A percentile compares a stretch with the other conserved stretches of the same genome.
phyloP scores from a whole-genome alignment of 1,284 basidiomycete species.

The Volvariella surrecta region DNA sequence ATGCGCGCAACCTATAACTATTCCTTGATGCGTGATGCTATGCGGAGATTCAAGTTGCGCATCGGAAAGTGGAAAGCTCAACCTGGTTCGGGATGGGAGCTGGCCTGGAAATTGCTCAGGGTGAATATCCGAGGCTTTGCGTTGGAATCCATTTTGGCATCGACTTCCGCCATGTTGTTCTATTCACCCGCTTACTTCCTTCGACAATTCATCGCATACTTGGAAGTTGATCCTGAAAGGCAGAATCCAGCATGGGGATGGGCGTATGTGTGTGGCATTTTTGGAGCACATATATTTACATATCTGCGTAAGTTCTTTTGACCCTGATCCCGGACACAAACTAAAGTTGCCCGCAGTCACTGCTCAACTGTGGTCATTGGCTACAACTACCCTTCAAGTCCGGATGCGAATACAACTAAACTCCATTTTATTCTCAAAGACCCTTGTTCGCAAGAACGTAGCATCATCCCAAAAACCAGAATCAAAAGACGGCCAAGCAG shows the following conservation, averaged over 20 bases:
- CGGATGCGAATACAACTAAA: slow-evolving; percentile 79
- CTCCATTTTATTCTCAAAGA: slow-evolving; percentile 82
- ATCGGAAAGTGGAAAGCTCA: slow-evolving; percentile 37
- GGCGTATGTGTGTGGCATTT: slow-evolving; percentile 65
- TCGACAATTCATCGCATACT: slow-evolving; percentile 59
- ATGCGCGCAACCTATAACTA: slow-evolving; percentile 63
- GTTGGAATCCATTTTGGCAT: slow-evolving; percentile 47
- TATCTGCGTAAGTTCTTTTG: slow-evolving; percentile 43
- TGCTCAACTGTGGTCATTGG: slow-evolving; percentile 60
- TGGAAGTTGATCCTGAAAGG: slow-evolving; percentile 54
- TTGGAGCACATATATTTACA: slow-evolving; percentile 52
- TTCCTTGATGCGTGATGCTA: slow-evolving; percentile 35
- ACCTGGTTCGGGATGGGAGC: slow-evolving; percentile 54
- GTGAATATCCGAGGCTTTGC: slow-evolving; percentile 39
- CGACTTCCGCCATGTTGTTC: slow-evolving; percentile 58
- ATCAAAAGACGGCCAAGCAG: slow-evolving; percentile 11
- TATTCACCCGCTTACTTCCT: slow-evolving; percentile 78
- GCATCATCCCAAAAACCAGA: slow-evolving; percentile 46
- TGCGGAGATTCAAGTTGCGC: slow-evolving; percentile 32
- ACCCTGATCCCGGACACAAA: slow-evolving; percentile 2
- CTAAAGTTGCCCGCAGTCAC: slow-evolving; percentile 24
- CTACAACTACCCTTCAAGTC: slow-evolving; percentile 65
- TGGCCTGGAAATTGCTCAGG: slow-evolving; percentile 48
- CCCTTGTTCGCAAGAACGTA: slow-evolving; percentile 81
- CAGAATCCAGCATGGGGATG: slow-evolving; percentile 61